Base-by-base conservation (phyloP, 2,329 filamentous ascomycete species). In the Geosmithia morbida region DNA sequence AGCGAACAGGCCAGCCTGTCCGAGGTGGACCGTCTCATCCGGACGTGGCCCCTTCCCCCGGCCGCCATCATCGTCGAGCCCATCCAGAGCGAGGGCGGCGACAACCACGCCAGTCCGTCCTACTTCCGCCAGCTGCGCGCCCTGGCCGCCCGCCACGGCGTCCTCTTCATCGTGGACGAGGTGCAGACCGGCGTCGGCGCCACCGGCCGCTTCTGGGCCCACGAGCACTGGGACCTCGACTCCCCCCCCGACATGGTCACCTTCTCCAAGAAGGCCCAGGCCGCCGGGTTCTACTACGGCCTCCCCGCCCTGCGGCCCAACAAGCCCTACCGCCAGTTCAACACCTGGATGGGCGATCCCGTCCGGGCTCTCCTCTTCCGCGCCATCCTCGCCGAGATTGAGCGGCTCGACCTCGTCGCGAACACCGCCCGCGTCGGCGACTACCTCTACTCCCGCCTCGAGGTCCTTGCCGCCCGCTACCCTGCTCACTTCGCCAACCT, bases 321-420 rank as follows among this genome's bases (percentile, higher is more conserved):
- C 72, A 89, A 89, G 75, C 85, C 89, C 6, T 95, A 94, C 73
- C 82, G 88, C 51, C 88, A 95, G 68, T 95, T 95, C 75, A 95
- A 95, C 74, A 95, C 87, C 45, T 95, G 88, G 88, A 94, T 95
- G 83, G 88, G 88, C 57, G 88, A 95, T 68, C 88, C 88, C 16
- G 82, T 84, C 14, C 81, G 87, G 50, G 87, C 85, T 16, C 70
- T 95, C 50, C 74, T 95, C 54, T 94, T 94, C 81, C 79, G 85
- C 52, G 83, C 80, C 58, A 94, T 95, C 67, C 77, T 90, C 60
- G 67, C 85, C 49, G 87, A 95, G 69, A 81, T 94, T 48, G 71
- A 87, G 65, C 71, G 79, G 46, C 71, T 85, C 49, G 77, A 83
- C 57, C 75, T 95, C n/a, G 86, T 95, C 46, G 71, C 78, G 59